Evolutionary conservation across 768 basidiomycete species (phyloP), one percentile per base, ranked within the genome.

Genomic region (Kwoniella bestiolae): DNA sequence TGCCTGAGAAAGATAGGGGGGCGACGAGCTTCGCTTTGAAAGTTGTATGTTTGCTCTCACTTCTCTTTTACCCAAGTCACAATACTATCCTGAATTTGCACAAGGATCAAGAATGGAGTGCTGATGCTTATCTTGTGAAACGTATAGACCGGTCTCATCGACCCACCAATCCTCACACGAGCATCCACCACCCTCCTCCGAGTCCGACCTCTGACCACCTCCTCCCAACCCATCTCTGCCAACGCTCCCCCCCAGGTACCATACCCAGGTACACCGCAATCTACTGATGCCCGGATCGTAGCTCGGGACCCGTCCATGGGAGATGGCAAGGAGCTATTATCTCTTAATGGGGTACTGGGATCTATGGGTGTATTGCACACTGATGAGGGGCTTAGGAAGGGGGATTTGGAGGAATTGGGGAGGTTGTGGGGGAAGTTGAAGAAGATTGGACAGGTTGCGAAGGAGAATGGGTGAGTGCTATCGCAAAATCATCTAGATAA

Each of bases 41-140:
- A 80, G 83, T 94, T 63, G 90, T 89, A 68, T 65, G 88, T 80
- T n/a, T n/a, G n/a, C n/a, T n/a, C n/a, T n/a, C n/a, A n/a, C n/a
- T n/a, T n/a, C n/a, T n/a, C n/a, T n/a, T n/a, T n/a, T n/a, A n/a
- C n/a, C n/a, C n/a, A n/a, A n/a, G n/a, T n/a, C n/a, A n/a, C n/a
- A n/a, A n/a, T n/a, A n/a, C n/a, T n/a, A n/a, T n/a, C n/a, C n/a
- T n/a, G n/a, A n/a, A n/a, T n/a, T n/a, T n/a, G n/a, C n/a, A n/a
- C n/a, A n/a, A n/a, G n/a, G n/a, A n/a, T n/a, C n/a, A n/a, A n/a
- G n/a, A n/a, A n/a, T n/a, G n/a, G n/a, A n/a, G n/a, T n/a, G n/a
- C n/a, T n/a, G n/a, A n/a, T n/a, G n/a, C n/a, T n/a, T n/a, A n/a
- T n/a, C n/a, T n/a, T n/a, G n/a, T n/a, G n/a, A n/a, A n/a, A n/a